These are phyloP conservation scores for Metschnikowia bowlesiae DNA, from an alignment of 805 yeast species.

Conservation along the genomic window DNA sequence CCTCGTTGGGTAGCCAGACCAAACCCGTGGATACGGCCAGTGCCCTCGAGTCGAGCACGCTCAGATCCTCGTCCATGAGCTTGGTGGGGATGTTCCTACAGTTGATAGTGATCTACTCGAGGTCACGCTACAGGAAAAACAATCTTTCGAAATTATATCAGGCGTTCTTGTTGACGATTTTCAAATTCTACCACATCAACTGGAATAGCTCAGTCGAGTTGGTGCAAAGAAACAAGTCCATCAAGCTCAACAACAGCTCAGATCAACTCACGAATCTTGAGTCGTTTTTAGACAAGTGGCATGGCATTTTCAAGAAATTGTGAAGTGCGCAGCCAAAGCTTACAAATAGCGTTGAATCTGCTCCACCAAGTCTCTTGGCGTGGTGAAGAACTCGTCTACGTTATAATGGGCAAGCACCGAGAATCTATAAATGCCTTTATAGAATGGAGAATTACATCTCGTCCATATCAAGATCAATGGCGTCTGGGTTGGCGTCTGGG, in stretches of 20 bases:
- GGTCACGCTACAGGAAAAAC: conserved; percentile 29
- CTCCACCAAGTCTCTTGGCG: neutral
- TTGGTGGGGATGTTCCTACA: conserved; percentile 32
- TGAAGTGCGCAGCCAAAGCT: conserved; percentile 7
- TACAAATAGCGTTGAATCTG: neutral
- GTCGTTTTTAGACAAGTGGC: conserved; percentile 38
- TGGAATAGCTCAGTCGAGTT: conserved; percentile 37
- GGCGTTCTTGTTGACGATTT: conserved; percentile 29
- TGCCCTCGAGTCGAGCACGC: conserved; percentile 5
- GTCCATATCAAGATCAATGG: conserved; percentile 54
- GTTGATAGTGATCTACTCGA: conserved; percentile 30
- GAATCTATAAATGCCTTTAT: neutral
- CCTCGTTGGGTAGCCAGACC: neutral
- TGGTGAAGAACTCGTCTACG: too few species aligned
- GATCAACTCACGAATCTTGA: conserved; percentile 33
- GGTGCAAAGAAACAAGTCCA: conserved; percentile 30
- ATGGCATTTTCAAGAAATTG: conserved; percentile 22
- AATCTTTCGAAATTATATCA: conserved; percentile 29
- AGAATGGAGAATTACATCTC: conserved; percentile 12
- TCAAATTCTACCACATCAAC: conserved; percentile 38
- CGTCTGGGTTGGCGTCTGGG: conserved; percentile 46
- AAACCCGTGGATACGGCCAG: neutral
- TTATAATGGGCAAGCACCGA: neutral
- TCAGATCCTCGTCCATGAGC: conserved; percentile 28
- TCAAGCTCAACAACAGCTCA: conserved; percentile 32